Conservation (phyloP, 2,329 filamentous ascomycete genomes). For the Colletotrichum tofieldiae region DNA sequence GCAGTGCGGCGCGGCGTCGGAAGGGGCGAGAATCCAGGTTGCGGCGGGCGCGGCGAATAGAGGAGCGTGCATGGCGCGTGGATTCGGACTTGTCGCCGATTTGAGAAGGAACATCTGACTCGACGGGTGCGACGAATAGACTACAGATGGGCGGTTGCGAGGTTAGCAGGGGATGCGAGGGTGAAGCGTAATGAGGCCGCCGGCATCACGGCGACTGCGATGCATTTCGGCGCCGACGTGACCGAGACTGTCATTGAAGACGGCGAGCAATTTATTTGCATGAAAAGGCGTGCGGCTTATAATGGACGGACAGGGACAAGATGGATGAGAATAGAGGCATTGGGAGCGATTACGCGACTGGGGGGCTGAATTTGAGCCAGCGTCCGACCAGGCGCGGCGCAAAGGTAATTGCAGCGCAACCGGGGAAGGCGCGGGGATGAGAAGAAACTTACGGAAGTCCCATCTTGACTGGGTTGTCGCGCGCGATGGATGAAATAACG, state of each 20-base stretch:
- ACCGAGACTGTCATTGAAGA: constrained; percentile 8
- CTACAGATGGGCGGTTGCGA: constrained; percentile 49
- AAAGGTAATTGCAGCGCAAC: constrained; percentile 34
- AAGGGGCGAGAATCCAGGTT: constrained; percentile 53
- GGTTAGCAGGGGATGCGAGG: constrained; percentile 31
- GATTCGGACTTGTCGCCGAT: constrained; percentile 47
- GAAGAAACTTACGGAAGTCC: constrained; percentile 63
- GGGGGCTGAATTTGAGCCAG: constrained; percentile 41
- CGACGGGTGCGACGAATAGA: constrained; percentile 63
- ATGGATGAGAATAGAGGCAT: constrained; percentile 21
- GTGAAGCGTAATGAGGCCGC: constrained; percentile 12
- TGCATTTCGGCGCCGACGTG: constrained; percentile 23
- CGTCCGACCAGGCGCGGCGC: constrained; percentile 33
- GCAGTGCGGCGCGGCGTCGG: constrained; percentile 47
- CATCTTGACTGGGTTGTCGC: constrained; percentile 51
- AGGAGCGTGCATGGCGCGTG: constrained; percentile 53
- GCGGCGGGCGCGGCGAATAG: constrained; percentile 58
- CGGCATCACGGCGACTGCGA: constrained; percentile 38
- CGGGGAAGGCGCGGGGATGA: constrained; percentile 16
- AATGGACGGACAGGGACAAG: constrained; percentile 10
- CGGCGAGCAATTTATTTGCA: constrained; percentile 1
- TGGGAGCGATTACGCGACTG: constrained; percentile 33
- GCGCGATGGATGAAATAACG: constrained; percentile 1
- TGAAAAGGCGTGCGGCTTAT: constrained; percentile 9
- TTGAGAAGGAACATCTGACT: constrained; percentile 60